A percentile compares a stretch with the other conserved stretches of the same genome.
phyloP scores from a whole-genome alignment of 75 land plant genomes.

The Pseudotsuga menziesii region DNA sequence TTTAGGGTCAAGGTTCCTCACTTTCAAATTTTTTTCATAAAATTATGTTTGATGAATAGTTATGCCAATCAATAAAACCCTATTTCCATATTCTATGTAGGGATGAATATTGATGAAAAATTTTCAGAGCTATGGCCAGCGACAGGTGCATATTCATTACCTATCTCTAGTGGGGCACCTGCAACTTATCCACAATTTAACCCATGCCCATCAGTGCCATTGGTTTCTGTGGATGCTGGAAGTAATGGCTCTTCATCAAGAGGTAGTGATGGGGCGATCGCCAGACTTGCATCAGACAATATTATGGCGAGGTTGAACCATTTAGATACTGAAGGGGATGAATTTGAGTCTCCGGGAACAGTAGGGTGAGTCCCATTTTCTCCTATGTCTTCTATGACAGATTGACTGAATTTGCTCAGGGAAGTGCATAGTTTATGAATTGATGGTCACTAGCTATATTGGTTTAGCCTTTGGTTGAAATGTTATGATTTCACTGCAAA shows the following conservation, averaged over 20 bases:
- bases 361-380: conserved; percentile 14
- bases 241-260: conserved; percentile 55
- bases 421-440: background rate
- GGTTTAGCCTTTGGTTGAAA: background rate
- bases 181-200: background rate
- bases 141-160: background rate
- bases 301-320: conserved; percentile 49
- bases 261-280: conserved; percentile 39
- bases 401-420: background rate
- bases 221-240: conserved; percentile 15
- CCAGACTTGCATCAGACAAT: conserved; percentile 41
- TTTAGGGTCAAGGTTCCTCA: too few relatives aligned
- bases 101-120: background rate
- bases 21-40: too few relatives aligned
- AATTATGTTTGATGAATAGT: too few relatives aligned
- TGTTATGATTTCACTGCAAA: background rate
- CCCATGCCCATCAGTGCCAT: conserved; percentile 2
- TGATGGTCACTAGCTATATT: background rate
- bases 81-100: background rate
- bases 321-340: conserved; percentile 68
- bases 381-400: background rate
- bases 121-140: conserved; percentile 7
- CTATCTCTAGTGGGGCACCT: background rate
- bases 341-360: conserved; percentile 39
- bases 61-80: too few relatives aligned